Conservation (phyloP, 805 yeast species). For the Candida anglica region DNA sequence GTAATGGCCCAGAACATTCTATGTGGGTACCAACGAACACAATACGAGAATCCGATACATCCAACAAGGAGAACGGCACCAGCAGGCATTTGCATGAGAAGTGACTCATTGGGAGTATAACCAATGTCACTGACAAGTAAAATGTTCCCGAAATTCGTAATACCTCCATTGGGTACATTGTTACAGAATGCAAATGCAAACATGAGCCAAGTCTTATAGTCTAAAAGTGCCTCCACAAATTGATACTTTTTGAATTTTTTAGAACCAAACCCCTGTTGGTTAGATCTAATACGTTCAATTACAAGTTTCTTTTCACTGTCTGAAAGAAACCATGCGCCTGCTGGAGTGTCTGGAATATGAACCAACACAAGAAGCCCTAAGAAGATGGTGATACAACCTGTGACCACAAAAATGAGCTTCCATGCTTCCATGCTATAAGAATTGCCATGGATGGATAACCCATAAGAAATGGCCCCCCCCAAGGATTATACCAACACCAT, state of each 20-base stretch:
- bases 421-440: constrained; percentile 21
- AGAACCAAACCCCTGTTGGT: constrained; percentile 58
- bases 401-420: constrained; percentile 40
- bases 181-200: constrained; percentile 28
- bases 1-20: constrained; percentile 26
- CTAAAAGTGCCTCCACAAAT: constrained; percentile 46
- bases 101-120: constrained; percentile 13
- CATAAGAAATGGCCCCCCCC: constrained; percentile 19
- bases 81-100: constrained; percentile 32
- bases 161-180: constrained; percentile 36
- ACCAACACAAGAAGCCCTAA: constrained; percentile 23
- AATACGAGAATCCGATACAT: constrained; percentile 12
- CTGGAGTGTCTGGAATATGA: constrained; percentile 27
- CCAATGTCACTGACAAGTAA: constrained; percentile 12
- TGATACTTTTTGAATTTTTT: constrained; percentile 52
- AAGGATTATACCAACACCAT: constrained; percentile 30
- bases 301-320: constrained; percentile 32
- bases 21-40: constrained; percentile 6
- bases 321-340: constrained; percentile 39
- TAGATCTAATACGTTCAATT: constrained; percentile 49
- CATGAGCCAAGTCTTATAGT: constrained; percentile 46
- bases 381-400: constrained; percentile 35
- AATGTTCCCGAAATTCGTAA: constrained; percentile 31
- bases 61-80: constrained; percentile 32
- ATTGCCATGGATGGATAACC: constrained; percentile 8